A percentile compares a stretch with the other conserved stretches of the same genome.
These are phyloP conservation scores for Sclerotinia borealis DNA, from an alignment of 2,329 filamentous ascomycete species.

Conservation along the genomic window DNA sequence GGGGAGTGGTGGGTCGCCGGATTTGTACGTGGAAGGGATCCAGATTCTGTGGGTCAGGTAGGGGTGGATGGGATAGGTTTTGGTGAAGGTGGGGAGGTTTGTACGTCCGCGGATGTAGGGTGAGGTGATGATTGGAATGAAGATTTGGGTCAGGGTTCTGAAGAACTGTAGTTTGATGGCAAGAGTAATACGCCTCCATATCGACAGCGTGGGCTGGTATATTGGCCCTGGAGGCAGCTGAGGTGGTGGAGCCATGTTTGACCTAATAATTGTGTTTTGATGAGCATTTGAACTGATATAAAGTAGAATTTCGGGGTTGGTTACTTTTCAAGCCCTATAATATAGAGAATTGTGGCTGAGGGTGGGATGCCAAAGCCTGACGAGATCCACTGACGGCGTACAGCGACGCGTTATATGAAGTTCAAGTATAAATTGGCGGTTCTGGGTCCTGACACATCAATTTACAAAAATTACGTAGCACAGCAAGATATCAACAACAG, in stretches of 20 bases:
- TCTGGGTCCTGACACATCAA: background rate
- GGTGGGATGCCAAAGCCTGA: background rate
- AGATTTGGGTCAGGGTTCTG: background rate
- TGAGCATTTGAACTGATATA: background rate
- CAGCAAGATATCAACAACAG: background rate
- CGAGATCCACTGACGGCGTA: background rate
- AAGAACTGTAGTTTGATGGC: background rate
- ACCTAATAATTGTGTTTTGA: background rate
- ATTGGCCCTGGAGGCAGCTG: background rate
- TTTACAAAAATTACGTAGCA: background rate
- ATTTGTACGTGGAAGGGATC: constrained; percentile 3
- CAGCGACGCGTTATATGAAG: background rate
- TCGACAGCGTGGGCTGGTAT: background rate
- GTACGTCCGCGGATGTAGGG: background rate
- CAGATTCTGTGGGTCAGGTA: constrained; percentile 8
- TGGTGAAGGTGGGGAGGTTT: constrained; percentile 6
- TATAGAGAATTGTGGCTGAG: background rate
- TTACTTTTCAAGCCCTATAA: background rate
- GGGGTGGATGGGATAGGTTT: constrained; percentile 11
- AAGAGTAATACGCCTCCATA: background rate
- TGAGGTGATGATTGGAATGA: background rate
- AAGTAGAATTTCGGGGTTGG: too few species aligned
- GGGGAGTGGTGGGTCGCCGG: constrained; percentile 1
- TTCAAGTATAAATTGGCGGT: background rate
- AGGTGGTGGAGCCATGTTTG: background rate